Conservation (phyloP, 2,329 filamentous ascomycete species). For the Aspergillus felis region DNA sequence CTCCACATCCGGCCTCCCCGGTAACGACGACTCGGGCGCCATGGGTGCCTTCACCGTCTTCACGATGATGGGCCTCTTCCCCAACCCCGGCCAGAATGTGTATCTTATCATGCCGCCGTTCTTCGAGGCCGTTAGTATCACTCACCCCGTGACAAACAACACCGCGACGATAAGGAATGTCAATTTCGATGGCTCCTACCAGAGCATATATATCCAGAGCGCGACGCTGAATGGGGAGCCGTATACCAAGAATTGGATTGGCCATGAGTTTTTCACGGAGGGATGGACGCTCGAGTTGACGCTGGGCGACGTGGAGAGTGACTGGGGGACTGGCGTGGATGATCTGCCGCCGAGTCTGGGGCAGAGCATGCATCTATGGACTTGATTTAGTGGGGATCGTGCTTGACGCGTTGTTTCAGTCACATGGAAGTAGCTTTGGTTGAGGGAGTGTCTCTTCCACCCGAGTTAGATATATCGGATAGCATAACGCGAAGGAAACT, state of each 20-base stretch:
- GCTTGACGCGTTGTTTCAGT: too few relatives aligned
- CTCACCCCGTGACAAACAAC: slow-evolving; percentile 55
- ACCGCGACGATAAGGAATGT: slow-evolving; percentile 55
- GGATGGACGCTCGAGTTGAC: slow-evolving; percentile 62
- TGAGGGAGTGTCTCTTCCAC: too few relatives aligned
- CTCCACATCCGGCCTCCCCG: slow-evolving; percentile 56
- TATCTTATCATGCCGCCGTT: slow-evolving; percentile 66
- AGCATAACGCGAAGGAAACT: not conserved
- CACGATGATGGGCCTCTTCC: slow-evolving; percentile 66
- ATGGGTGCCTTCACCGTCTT: slow-evolving; percentile 66
- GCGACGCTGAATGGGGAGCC: slow-evolving; percentile 58
- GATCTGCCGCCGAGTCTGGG: slow-evolving; percentile 56
- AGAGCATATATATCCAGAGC: slow-evolving; percentile 62
- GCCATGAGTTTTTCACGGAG: slow-evolving; percentile 64
- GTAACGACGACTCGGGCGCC: slow-evolving; percentile 66
- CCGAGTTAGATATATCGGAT: too few relatives aligned
- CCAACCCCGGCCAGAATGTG: slow-evolving; percentile 63
- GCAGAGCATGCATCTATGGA: not conserved
- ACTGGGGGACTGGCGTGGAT: slow-evolving; percentile 57
- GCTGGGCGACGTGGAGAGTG: slow-evolving; percentile 58
- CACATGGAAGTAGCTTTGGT: too few relatives aligned
- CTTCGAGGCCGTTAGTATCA: slow-evolving; percentile 58
- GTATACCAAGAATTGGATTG: slow-evolving; percentile 63
- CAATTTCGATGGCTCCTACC: slow-evolving; percentile 57
- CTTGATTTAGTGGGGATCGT: not conserved